Base-by-base conservation (phyloP, 371 early-diverging fungal genomes). In the Lichtheimia ornata region DNA sequence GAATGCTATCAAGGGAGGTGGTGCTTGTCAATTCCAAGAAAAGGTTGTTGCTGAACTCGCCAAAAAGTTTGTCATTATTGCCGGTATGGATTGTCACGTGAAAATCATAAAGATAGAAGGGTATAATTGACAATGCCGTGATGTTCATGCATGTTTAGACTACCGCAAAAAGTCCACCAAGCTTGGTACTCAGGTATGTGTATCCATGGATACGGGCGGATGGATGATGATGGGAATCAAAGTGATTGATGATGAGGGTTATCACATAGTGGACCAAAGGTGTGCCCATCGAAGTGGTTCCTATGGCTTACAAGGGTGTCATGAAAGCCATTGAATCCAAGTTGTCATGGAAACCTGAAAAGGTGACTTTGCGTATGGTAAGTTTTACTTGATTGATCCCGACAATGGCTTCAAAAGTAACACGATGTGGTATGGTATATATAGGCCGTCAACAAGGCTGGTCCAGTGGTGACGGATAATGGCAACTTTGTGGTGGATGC, bases 1-100 rank as follows among this genome's bases (percentile, higher is more conserved):
- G 57, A 94, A 95, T 70, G 89, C 87, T 27, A 96, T 97, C 72
- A 97, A 97, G 76, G 97, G 97, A 15, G 97, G 97, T 17, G 97
- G 97, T 50, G 97, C 84, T 17, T 94, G 95, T 62, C 95, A 94
- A 52, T 79, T 95, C 65, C 94, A 93, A 65, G 97, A 97, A 67
- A 95, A 94, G 75, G 81, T 95, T 15, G 94, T 97, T 24, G 96
- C 96, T 22, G 81, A 85, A 58, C 88, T 89, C 2, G 84, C 95
- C n/a, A 83, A 83, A 52, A 85, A 84, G 67, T 91, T 93, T 72
- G 84, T 95, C 25, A 75, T 97, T 44, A 91, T 97, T 62, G 97
- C 95, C 30, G 87, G 79, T 78, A 66, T 55, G 22, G 43, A 18
- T 41, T 15, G 20, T 22, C 15, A 41, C 5, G n/a, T 9, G 18